Evolutionary conservation across 2,329 filamentous ascomycete species (phyloP).

Genomic region (Talaromyces marneffei): DNA sequence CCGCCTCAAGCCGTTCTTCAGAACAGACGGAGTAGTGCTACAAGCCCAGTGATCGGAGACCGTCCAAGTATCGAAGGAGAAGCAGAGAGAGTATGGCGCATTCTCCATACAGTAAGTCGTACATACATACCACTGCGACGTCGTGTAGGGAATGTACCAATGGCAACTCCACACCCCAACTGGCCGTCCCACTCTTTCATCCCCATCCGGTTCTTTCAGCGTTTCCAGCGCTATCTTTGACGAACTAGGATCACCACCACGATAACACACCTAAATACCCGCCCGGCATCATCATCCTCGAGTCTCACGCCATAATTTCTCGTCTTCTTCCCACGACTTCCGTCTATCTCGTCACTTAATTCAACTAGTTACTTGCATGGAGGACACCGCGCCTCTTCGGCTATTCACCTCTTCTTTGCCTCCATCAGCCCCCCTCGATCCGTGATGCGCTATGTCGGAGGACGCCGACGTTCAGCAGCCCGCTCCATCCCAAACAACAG

Average conservation of each 20-base stretch:
- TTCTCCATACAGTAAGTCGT: background rate
- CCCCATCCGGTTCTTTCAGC: background rate
- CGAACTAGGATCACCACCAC: background rate
- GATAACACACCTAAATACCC: background rate
- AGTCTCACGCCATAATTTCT: background rate
- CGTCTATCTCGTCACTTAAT: background rate
- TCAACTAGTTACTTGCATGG: background rate
- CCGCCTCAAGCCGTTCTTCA: background rate
- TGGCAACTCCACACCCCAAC: conserved; percentile 1
- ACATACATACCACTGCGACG: too few species aligned
- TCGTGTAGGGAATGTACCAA: background rate
- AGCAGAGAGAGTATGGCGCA: too few species aligned
- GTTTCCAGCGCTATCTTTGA: background rate
- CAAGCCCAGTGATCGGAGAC: background rate
- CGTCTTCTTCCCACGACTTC: too few species aligned
- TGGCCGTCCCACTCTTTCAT: conserved; percentile 3
- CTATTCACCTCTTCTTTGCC: background rate
- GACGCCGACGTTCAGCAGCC: conserved; percentile 13
- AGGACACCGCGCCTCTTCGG: background rate
- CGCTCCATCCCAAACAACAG: conserved; percentile 23
- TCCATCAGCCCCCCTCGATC: background rate
- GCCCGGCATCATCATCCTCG: too few species aligned
- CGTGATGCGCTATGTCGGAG: conserved; percentile 13
- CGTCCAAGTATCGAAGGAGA: background rate
- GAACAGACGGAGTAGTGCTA: background rate